These are phyloP conservation scores for Globomyces pollinis-pini DNA, from an alignment of 192 early-diverging fungal genomes.

Conservation along the genomic window DNA sequence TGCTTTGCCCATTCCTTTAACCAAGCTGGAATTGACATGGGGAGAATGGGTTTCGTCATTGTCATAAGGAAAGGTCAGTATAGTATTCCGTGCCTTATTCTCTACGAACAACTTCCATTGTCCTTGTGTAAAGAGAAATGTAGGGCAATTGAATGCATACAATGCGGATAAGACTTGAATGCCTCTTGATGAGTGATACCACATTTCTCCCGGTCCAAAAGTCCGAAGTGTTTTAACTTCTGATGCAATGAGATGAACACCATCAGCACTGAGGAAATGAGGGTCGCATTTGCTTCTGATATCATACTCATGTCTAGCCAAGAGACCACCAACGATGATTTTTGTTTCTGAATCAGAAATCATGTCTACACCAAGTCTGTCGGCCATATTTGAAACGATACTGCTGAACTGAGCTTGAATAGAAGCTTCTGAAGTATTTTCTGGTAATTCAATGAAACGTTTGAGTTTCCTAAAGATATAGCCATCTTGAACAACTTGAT, in stretches of 20 bases:
- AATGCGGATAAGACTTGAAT: neutral
- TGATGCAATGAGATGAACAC: neutral
- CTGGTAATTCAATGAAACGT: neutral
- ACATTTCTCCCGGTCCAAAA: neutral
- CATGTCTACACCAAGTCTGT: neutral
- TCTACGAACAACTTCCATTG: neutral
- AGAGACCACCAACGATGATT: constrained; percentile 1
- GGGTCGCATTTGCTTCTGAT: neutral
- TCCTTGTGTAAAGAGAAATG: neutral
- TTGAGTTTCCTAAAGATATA: neutral
- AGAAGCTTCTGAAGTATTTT: neutral
- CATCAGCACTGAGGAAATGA: neutral
- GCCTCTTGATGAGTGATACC: constrained; percentile 3
- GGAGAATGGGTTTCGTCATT: neutral
- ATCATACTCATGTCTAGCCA: neutral
- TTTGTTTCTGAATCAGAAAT: neutral
- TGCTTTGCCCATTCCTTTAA: neutral
- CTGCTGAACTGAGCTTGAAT: neutral
- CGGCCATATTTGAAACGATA: neutral
- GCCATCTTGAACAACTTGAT: neutral
- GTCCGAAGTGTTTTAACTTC: neutral
- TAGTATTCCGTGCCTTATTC: neutral
- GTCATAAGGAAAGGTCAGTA: neutral
- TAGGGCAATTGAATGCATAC: neutral
- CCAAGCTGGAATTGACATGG: neutral